Evolutionary conservation across 163 green algal genomes (phyloP).

Genomic region (Prototheca cutis): DNA sequence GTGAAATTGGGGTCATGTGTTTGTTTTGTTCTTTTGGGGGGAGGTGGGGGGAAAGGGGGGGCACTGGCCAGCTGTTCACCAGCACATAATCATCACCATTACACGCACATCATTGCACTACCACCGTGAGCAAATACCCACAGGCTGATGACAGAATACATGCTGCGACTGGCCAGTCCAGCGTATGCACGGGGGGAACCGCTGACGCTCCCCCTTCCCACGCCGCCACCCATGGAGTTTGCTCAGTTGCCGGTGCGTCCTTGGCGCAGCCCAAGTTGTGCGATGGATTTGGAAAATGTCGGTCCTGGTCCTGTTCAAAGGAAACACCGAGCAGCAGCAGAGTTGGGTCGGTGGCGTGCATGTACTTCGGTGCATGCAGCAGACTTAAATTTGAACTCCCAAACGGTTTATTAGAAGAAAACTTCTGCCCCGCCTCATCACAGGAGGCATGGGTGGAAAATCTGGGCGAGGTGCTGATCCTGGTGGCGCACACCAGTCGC

Average conservation of each 20-base stretch:
- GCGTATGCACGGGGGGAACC: constrained; percentile 8
- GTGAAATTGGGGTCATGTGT: neutral
- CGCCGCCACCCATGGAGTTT: constrained; percentile 38
- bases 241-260: constrained; percentile 43
- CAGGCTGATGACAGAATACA: constrained; percentile 53
- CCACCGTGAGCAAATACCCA: too few relatives aligned
- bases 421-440: neutral
- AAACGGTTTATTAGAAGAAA: neutral
- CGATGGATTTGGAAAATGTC: too few relatives aligned
- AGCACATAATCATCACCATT: too few relatives aligned
- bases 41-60: neutral
- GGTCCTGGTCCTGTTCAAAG: too few relatives aligned
- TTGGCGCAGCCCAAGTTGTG: too few relatives aligned
- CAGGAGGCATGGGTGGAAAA: constrained; percentile 78
- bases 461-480: constrained; percentile 49
- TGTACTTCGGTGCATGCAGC: neutral
- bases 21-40: neutral
- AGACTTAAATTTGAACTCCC: neutral
- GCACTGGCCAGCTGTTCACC: neutral
- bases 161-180: constrained; percentile 45
- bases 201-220: constrained; percentile 47
- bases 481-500: constrained; percentile 27
- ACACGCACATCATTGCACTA: too few relatives aligned
- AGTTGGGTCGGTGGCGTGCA: too few relatives aligned
- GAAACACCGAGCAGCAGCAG: too few relatives aligned